Evolutionary conservation across 768 basidiomycete species (phyloP).

Genomic region (Amanita rubescens): DNA sequence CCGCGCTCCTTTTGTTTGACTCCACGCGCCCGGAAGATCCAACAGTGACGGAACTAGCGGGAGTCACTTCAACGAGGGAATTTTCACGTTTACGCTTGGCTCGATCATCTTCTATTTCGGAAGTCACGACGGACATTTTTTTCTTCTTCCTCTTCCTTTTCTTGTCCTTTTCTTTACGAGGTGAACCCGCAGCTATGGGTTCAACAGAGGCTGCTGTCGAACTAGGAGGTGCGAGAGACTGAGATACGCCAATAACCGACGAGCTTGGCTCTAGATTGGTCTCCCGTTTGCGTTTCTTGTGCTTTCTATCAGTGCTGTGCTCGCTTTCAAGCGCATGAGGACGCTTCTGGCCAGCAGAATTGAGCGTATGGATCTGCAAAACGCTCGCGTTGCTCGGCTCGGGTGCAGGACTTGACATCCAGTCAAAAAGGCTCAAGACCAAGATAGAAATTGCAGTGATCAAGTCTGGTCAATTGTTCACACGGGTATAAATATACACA

Average conservation of each 20-base stretch:
- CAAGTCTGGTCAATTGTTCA: neutral
- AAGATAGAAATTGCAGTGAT: neutral
- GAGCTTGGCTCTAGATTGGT: neutral
- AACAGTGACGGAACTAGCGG: neutral
- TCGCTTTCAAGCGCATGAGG: neutral
- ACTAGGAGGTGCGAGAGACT: neutral
- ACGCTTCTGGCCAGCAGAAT: neutral
- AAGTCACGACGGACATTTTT: slow-evolving; percentile 26
- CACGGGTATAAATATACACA: neutral
- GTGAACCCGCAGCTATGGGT: neutral
- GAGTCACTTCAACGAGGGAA: slow-evolving; percentile 8
- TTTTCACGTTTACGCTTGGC: slow-evolving; percentile 12
- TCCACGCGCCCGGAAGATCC: neutral
- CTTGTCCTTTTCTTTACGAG: slow-evolving; percentile 21
- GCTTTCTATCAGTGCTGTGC: neutral
- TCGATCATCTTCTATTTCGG: slow-evolving; percentile 10
- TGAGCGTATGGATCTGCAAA: slow-evolving; percentile 1
- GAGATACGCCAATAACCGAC: neutral
- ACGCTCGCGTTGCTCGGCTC: neutral
- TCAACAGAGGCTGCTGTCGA: neutral
- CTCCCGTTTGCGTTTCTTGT: slow-evolving; percentile 4
- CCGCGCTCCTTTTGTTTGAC: neutral
- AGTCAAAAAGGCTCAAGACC: neutral
- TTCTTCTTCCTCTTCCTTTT: slow-evolving; percentile 30
- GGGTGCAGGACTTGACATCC: neutral